Base-by-base conservation (phyloP, 2,329 filamentous ascomycete species). In the Myriosclerotinia duriaeana region DNA sequence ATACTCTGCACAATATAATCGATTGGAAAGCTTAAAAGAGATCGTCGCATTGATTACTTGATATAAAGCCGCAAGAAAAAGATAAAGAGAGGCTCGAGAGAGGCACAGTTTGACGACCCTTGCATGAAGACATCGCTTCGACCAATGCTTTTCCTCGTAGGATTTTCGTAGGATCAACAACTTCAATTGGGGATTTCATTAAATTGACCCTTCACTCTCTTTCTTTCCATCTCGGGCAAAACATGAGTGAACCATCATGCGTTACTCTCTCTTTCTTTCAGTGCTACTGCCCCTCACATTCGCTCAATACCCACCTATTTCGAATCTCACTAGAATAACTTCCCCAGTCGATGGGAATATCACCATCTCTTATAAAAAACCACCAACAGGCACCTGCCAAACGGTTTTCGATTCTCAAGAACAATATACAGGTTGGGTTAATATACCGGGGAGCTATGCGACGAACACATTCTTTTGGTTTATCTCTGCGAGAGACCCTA, bases 351-450 rank as follows among this genome's bases (percentile, higher is more conserved):
- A 90, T 75, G 78, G 80, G 38, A 83, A 84, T 70, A 85, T 92
- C 74, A 87, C 84, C 67, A 85, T 92, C 74, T 84, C 85, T 65
- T 92, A 89, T 80, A 91, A 89, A 73, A 79, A 82, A 46, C 84
- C 84, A 3, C 82, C 84, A 5, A 76, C 80, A 9, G 86, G 84
- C 55, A 87, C 84, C 15, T 92, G 89, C 76, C 83, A 80, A 56
- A 91, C 89, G 1, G 85, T 84, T 9, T 90, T 89, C 72, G 74
- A 81, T 54, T 80, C 80, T 0, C 89, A 92, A 76, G 83, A 87
- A 75, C 89, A 91, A 75, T 90, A 88, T 74, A 85, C 87, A 5
- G 89, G 89, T 73, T 91, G 89, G 83, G 85, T 91, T 66, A 82
- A 78, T 64, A 77, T 91, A 6, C 85, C 87, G 6, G 87, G 81